Evolutionary conservation across 176 grass and related monocot species (phyloP).

Genomic region (Avena sativa): DNA sequence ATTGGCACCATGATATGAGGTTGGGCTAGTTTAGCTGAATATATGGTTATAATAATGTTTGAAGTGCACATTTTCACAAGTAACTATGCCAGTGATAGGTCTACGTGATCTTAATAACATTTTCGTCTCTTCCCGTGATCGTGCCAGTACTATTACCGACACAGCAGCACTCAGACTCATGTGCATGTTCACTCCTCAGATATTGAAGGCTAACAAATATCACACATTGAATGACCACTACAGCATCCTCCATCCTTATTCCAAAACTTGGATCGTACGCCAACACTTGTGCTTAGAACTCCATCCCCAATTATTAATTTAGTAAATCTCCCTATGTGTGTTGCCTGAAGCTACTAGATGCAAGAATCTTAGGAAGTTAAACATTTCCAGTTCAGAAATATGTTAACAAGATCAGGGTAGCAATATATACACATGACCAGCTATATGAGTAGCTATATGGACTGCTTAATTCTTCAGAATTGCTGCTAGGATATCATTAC

Average conservation of each 20-base stretch:
- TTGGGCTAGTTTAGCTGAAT: conserved; percentile 10
- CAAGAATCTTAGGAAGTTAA: conserved; percentile 4
- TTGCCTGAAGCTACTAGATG: not conserved
- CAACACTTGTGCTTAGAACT: conserved; percentile 11
- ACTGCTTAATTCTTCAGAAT: not conserved
- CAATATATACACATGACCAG: no score
- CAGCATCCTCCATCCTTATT: not conserved
- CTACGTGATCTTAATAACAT: not conserved
- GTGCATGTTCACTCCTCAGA: not conserved
- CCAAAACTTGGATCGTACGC: not conserved
- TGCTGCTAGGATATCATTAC: not conserved
- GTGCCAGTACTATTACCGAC: not conserved
- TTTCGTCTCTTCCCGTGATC: not conserved
- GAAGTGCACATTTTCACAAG: not conserved
- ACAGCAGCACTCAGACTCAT: not conserved
- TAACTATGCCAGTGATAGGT: not conserved
- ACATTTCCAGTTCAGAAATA: not conserved
- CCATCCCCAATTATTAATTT: not conserved
- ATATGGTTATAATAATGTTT: not conserved
- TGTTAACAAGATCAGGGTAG: no score
- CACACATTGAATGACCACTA: conserved; percentile 25
- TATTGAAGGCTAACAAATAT: not conserved
- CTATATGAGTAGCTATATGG: no score
- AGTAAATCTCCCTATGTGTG: not conserved
- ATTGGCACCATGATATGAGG: not conserved